Evolutionary conservation across 202 grass and related monocot species (phyloP).

Genomic region (Panicum hallii): DNA sequence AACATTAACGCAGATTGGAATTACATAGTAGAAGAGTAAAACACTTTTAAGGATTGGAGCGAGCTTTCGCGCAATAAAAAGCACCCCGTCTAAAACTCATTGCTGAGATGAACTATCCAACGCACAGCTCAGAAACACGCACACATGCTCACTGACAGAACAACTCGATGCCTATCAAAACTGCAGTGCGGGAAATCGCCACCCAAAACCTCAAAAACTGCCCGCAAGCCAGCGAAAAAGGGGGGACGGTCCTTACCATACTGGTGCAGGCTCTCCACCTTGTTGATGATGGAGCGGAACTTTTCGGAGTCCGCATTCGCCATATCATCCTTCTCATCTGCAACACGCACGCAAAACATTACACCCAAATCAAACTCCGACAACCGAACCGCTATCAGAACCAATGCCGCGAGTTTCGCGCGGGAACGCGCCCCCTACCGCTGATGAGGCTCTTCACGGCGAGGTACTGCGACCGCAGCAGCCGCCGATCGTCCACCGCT

Average conservation of each 20-base stretch:
- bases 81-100: background rate
- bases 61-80: background rate
- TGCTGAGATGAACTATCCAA: background rate
- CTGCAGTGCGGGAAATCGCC: background rate
- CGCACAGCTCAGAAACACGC: background rate
- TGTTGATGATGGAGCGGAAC: constrained; percentile 71
- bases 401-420: background rate
- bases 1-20: background rate
- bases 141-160: background rate
- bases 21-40: background rate
- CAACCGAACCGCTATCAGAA: background rate
- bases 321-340: constrained; percentile 83
- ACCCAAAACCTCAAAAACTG: background rate
- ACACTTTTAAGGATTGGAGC: background rate
- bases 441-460: constrained; percentile 75
- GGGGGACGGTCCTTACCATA: constrained; percentile 43
- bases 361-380: background rate
- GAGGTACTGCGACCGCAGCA: constrained; percentile 77
- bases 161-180: background rate
- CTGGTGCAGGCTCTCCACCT: constrained; percentile 74
- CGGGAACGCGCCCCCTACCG: constrained; percentile 31
- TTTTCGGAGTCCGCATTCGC: constrained; percentile 57
- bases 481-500: constrained; percentile 54
- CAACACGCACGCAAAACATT: background rate
- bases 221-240: background rate